A percentile compares a stretch with the other conserved stretches of the same genome.
phyloP scores from a whole-genome alignment of 768 basidiomycete species.

The Ramaria sp. region DNA sequence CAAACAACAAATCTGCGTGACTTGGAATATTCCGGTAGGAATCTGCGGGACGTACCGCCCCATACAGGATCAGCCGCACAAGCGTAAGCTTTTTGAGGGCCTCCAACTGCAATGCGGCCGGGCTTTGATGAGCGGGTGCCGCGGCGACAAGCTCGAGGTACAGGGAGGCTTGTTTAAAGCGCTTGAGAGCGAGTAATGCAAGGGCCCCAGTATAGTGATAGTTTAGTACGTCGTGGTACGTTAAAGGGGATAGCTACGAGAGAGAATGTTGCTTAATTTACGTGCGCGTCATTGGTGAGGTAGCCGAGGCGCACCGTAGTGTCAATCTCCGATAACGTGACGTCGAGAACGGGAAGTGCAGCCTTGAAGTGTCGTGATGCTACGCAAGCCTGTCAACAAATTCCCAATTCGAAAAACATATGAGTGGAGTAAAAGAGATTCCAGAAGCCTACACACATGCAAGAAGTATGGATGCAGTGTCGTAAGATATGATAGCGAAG shows the following conservation, averaged over 20 bases:
- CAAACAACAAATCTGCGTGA: too few relatives aligned
- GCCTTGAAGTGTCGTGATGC: slow-evolving; percentile 37
- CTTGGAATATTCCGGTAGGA: too few relatives aligned
- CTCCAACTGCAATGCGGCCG: slow-evolving; percentile 69
- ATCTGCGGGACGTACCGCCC: slow-evolving; percentile 44
- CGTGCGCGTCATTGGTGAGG: not conserved
- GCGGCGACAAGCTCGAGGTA: slow-evolving; percentile 73
- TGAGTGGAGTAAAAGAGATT: not conserved
- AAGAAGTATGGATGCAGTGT: slow-evolving; percentile 61
- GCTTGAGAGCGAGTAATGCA: slow-evolving; percentile 48
- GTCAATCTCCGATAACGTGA: slow-evolving; percentile 61
- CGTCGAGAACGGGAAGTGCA: slow-evolving; percentile 48
- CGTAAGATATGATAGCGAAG: slow-evolving; percentile 47
- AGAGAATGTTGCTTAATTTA: not conserved
- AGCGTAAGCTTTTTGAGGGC: slow-evolving; percentile 77
- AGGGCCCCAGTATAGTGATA: slow-evolving; percentile 81
- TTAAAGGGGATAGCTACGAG: slow-evolving; percentile 32
- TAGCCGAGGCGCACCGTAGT: slow-evolving; percentile 15
- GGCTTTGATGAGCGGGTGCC: slow-evolving; percentile 40
- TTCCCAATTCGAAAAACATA: not conserved
- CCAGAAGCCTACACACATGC: slow-evolving; percentile 29
- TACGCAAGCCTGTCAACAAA: slow-evolving; percentile 41
- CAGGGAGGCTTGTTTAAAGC: slow-evolving; percentile 61
- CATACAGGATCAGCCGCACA: slow-evolving; percentile 67
- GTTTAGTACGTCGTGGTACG: slow-evolving; percentile 69